Evolutionary conservation across 2,329 filamentous ascomycete genomes (phyloP), one percentile per base, ranked within the genome.

Genomic region (Coniochaeta hoffmannii): DNA sequence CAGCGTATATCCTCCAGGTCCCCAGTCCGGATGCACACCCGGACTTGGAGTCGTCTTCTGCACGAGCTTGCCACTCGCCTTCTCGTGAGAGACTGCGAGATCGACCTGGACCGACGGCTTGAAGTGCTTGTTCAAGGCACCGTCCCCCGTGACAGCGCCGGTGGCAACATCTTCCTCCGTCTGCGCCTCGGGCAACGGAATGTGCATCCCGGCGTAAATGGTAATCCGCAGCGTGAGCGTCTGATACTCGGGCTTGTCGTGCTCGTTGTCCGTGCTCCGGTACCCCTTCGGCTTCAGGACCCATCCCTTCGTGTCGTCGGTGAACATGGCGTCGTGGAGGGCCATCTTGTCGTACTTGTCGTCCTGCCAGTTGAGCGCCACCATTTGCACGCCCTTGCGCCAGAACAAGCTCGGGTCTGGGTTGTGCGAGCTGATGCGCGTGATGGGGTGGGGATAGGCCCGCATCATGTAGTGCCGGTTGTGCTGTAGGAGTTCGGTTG

Each of bases 261-360:
- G 59, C 71, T 1, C 74, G n/a, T 55, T 56, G 57, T 75, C 71
- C 17, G 71, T 66, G 60, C 75, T 76, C 57, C 84, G 86, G 68
- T 91, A 94, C 15, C 87, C 87, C 31, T 78, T 68, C 0, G 92
- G 91, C 71, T 97, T 97, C 58, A 94, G 77, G 2, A 92, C 83
- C 89, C 90, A 97, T 38, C 93, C 92, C 41, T 82, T 75, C 53
- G 89, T 87, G 10, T 85, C 89, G 10, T 85, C 89, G 34, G 90
- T 89, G 68, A 97, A 99, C 94, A 99, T 97, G 67, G 89, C 94
- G 65, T 96, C 88, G 66, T 97, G 97, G 67, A 99, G 82, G 77
- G 97, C 95, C 82, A 97, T 95, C 44, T 90, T 89, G 56, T 94
- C 84, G 22, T 46, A 46, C 67, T 97, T 93, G 62, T 92, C 88